Percentiles rank a stretch among this genome's conserved stretches.
Conservation (phyloP, 371 early-diverging fungal genomes). For the Dichotomocladium elegans region DNA sequence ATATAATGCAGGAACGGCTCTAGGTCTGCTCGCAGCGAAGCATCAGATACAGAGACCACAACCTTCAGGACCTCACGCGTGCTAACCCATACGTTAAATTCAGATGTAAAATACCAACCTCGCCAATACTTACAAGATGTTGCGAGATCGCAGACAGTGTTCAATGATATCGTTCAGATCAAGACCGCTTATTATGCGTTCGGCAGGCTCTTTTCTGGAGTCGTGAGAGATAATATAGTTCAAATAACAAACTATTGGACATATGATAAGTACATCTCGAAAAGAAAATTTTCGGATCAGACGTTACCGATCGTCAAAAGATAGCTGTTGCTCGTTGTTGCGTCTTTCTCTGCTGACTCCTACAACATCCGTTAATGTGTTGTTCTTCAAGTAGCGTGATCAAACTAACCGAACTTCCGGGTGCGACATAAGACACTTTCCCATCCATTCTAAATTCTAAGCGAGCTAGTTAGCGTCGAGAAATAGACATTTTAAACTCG, state of each 20-base stretch:
- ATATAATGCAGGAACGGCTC: slow-evolving; percentile 34
- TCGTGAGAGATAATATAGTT: slow-evolving; percentile 25
- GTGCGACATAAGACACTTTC: neutral
- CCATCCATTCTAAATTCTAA: neutral
- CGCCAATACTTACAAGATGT: slow-evolving; percentile 34
- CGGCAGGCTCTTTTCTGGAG: neutral
- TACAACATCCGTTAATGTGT: neutral
- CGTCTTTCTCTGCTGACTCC: neutral
- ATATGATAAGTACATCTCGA: neutral
- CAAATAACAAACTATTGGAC: slow-evolving; percentile 33
- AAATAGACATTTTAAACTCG: no score
- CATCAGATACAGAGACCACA: slow-evolving; percentile 10
- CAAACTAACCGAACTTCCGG: neutral
- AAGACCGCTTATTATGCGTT: slow-evolving; percentile 17
- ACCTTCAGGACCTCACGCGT: slow-evolving; percentile 29
- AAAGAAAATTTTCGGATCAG: neutral
- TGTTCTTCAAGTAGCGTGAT: neutral
- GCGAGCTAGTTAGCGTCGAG: neutral
- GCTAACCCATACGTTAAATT: slow-evolving; percentile 9
- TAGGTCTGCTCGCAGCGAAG: slow-evolving; percentile 11
- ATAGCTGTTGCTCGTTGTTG: slow-evolving; percentile 27
- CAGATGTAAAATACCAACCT: neutral
- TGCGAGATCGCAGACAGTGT: slow-evolving; percentile 28
- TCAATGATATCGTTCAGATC: slow-evolving; percentile 33
- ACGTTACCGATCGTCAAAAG: slow-evolving; percentile 36